phyloP scores from a whole-genome alignment of 2,329 filamentous ascomycete genomes.

The Endocalyx cinctus region DNA sequence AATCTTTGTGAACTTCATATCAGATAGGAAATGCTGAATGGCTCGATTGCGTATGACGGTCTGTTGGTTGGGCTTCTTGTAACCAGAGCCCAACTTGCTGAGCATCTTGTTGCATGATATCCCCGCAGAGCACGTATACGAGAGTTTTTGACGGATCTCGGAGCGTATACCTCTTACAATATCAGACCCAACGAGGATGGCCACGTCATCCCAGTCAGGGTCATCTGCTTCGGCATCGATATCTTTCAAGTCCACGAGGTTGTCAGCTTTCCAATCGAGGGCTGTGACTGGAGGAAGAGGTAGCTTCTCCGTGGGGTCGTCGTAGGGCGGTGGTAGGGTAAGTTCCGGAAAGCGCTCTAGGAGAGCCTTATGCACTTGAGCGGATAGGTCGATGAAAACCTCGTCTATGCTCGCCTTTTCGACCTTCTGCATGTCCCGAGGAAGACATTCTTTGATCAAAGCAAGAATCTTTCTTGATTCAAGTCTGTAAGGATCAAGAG shows the following conservation, averaged over 20 bases:
- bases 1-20: constrained; percentile 93
- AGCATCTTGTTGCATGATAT: constrained; percentile 91
- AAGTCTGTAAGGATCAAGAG: constrained; percentile 83
- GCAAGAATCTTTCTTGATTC: constrained; percentile 80
- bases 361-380: constrained; percentile 72
- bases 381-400: constrained; percentile 88
- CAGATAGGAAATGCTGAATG: constrained; percentile 69
- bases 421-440: constrained; percentile 62
- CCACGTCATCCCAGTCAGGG: constrained; percentile 95
- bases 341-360: constrained; percentile 75
- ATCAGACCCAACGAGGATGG: constrained; percentile 79
- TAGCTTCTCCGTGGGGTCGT: constrained; percentile 66
- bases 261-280: constrained; percentile 79
- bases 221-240: constrained; percentile 70
- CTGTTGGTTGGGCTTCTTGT: constrained; percentile 92
- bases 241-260: constrained; percentile 72
- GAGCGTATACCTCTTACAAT: constrained; percentile 74
- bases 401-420: constrained; percentile 97
- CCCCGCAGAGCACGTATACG: constrained; percentile 89
- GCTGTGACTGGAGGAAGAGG: constrained; percentile 65
- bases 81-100: constrained; percentile 84
- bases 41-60: constrained; percentile 90
- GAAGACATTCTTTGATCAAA: constrained; percentile 69
- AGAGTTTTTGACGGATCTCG: constrained; percentile 62
- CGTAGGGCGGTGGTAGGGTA: constrained; percentile 60